Evolutionary conservation across 1,139 yeast species (phyloP), one percentile per base, ranked within the genome.

Genomic region (Debaryomycetaceae sp.): DNA sequence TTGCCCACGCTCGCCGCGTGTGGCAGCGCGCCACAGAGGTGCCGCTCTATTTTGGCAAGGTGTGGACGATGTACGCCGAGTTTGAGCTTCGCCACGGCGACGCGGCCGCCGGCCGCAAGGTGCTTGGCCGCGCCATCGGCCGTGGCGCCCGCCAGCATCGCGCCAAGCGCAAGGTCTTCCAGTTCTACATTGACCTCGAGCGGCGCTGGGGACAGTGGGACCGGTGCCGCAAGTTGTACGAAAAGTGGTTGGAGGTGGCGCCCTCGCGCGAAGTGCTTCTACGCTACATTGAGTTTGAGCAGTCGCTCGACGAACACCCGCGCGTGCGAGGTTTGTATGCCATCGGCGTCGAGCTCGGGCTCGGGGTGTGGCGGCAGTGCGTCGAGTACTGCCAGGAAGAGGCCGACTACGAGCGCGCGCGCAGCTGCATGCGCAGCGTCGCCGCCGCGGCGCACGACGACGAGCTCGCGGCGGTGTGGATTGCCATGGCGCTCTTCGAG

Each of bases 41-140:
- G 1, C 62, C 83, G 3, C 86, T 93, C 0, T 78, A 78, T 40
- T 83, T 84, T 48, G 78, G 79, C 4, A 83, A 83, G 40, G 48
- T 83, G 2, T 89, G 96, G 96, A 66, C 76, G 4, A 56, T 69
- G 38, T 79, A 57, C 52, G 80, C 88, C 3, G 72, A 84, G 35
- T 88, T 83, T 58, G 93, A 85, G 51, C 55, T 88, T 4, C 66
- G 97, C 23, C 76, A 78, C 24, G 61, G 61, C 5, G 49, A 45
- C 7, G 56, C 54, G 23, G 37, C 84, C 7, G 21, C 53, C 0
- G 51, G 53, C 5, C 65, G 97, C 21, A 82, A 78, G 50, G 58
- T 83, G 1, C 54, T 88, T 15, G 96, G 97, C 0, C 63, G 70
- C 32, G 72, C 84, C 0, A 64, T 91, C 23, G 97, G 95, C 0